Evolutionary conservation across 2,329 filamentous ascomycete species (phyloP), one percentile per base, ranked within the genome.

Genomic region (Gnomoniopsis sp.): DNA sequence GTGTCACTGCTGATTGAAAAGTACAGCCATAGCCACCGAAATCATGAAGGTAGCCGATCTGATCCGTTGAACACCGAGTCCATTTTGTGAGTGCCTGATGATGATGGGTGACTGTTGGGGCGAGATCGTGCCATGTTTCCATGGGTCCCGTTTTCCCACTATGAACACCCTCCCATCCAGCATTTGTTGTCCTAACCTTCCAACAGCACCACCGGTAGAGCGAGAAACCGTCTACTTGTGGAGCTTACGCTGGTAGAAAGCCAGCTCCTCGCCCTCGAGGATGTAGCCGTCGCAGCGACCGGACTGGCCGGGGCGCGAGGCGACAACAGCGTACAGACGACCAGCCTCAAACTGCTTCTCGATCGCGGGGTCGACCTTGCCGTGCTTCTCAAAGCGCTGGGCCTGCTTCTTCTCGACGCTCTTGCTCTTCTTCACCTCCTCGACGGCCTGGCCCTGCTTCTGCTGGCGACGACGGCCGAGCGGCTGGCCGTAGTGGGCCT

Each of bases 331-430:
- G 81, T 88, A 97, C 71, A 99, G 83, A 81, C 96, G 93, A 87
- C 93, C 93, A 70, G 95, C 93, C 89, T 98, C 95, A 83, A 99
- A 99, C 84, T 99, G 95, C 84, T 90, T 93, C 91, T 99, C 95
- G 67, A 99, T 78, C 67, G 91, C 86, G 68, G 80, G 66, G 81
- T 99, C 95, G 73, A 97, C 91, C 90, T 99, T 99, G 83, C 93
- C 93, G 70, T 80, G 74, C 71, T 86, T 84, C 76, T 89, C 87
- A 79, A 88, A 88, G 76, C 95, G 90, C 69, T 86, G 89, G 66
- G 90, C 87, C 84, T 97, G 93, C 91, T 99, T 99, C 85, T 91
- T 91, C 88, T 95, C 86, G 64, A 98, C 90, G 63, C 87, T 83
- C 84, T 96, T 96, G 85, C 88, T 92, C 90, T 96, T 97, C 90